phyloP scores from a whole-genome alignment of 805 yeast species.

The Komagataella kurtzmanii region DNA sequence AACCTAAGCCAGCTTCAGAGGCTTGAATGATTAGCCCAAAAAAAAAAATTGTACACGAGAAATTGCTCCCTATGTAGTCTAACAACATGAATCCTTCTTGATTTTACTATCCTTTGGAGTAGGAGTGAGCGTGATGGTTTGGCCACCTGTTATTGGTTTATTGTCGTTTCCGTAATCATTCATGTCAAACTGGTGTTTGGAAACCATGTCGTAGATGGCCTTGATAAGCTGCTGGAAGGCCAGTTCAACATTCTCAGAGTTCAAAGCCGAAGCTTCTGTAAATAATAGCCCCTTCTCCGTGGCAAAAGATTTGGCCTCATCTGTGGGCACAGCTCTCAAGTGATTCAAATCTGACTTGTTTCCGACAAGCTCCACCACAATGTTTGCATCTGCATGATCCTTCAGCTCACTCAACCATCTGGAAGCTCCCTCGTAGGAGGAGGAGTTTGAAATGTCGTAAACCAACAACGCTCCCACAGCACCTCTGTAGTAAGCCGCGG shows the following conservation, averaged over 20 bases:
- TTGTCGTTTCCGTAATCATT: constrained; percentile 40
- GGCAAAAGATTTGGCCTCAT: constrained; percentile 91
- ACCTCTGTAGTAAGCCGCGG: constrained; percentile 94
- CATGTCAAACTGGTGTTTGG: constrained; percentile 84
- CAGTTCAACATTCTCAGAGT: constrained; percentile 86
- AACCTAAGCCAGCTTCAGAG: not conserved
- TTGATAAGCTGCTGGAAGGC: constrained; percentile 90
- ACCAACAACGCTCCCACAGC: constrained; percentile 96
- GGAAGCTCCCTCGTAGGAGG: constrained; percentile 71
- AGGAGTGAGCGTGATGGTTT: constrained; percentile 85
- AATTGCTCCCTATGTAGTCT: constrained; percentile 14
- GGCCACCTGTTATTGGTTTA: constrained; percentile 43
- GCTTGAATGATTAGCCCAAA: not conserved
- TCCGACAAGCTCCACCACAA: constrained; percentile 88
- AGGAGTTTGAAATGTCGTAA: constrained; percentile 87
- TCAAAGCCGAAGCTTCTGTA: constrained; percentile 92
- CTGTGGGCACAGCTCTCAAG: constrained; percentile 92
- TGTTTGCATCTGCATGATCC: constrained; percentile 89
- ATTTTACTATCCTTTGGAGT: constrained; percentile 71
- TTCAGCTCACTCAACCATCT: constrained; percentile 87
- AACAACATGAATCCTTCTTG: constrained; percentile 51
- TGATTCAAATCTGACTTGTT: constrained; percentile 87
- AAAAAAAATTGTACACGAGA: not conserved
- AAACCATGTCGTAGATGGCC: constrained; percentile 87
- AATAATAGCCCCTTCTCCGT: constrained; percentile 83